A percentile compares a stretch with the other conserved stretches of the same genome.
phyloP scores from a whole-genome alignment of 192 early-diverging fungal genomes.

The Geranomyces variabilis region DNA sequence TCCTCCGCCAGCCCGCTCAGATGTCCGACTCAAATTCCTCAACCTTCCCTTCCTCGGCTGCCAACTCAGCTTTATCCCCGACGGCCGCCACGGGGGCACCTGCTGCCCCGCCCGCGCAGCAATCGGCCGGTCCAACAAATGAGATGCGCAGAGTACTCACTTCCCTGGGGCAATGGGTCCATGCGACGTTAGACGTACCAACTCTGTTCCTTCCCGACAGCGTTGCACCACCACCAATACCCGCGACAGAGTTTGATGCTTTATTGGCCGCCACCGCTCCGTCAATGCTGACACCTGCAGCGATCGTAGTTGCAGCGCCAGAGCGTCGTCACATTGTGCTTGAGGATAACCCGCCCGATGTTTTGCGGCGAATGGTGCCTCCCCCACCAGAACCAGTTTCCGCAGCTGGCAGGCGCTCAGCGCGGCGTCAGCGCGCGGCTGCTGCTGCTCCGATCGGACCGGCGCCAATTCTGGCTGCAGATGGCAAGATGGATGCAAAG shows the following conservation, averaged over 20 bases:
- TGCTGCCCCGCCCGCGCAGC: no score
- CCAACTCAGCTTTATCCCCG: no score
- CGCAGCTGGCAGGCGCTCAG: no score
- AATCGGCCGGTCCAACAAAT: neutral
- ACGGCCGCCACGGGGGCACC: no score
- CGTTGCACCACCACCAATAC: neutral
- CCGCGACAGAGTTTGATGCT: neutral
- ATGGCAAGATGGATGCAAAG: no score
- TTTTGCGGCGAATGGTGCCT: conserved; percentile 4
- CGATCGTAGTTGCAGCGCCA: neutral
- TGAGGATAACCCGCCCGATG: conserved; percentile 43
- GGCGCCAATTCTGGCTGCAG: no score
- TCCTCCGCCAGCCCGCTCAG: no score
- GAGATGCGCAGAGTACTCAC: conserved; percentile 16
- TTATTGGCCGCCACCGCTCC: neutral
- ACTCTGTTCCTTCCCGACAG: conserved; percentile 20
- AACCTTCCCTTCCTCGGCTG: no score
- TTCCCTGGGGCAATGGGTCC: conserved; percentile 34
- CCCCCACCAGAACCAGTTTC: no score
- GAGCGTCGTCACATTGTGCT: conserved; percentile 43
- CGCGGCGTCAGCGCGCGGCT: no score
- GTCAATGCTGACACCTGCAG: conserved; percentile 1
- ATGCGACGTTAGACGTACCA: conserved; percentile 24
- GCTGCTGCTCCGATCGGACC: no score
- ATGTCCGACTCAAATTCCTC: no score